Percentiles rank a stretch among this genome's conserved stretches.
Conservation (phyloP, 495 filamentous ascomycete genomes). For the Hyphodiscus hymeniophilus region DNA sequence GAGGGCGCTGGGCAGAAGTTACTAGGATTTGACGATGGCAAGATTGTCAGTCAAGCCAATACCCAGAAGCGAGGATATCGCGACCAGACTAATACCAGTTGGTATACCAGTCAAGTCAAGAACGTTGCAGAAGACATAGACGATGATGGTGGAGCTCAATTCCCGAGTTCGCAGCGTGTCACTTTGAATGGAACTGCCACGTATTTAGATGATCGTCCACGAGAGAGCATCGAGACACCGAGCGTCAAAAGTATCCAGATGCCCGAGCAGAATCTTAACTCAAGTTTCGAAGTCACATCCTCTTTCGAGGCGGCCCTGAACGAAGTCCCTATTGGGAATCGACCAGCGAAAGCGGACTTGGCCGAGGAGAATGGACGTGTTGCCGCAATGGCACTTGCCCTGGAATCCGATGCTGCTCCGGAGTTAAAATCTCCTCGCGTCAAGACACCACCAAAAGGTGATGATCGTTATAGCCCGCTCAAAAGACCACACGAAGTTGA, state of each 20-base stretch:
- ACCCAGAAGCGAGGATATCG: constrained; percentile 51
- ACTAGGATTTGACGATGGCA: constrained; percentile 63
- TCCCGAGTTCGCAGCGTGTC: constrained; percentile 7
- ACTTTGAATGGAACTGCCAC: not conserved
- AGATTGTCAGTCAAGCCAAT: constrained; percentile 58
- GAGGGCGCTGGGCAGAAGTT: constrained; percentile 70
- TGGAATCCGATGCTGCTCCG: too few relatives aligned
- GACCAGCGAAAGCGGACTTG: too few relatives aligned
- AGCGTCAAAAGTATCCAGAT: not conserved
- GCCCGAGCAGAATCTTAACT: not conserved
- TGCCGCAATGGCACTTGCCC: too few relatives aligned
- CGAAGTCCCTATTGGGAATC: too few relatives aligned
- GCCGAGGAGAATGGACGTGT: too few relatives aligned
- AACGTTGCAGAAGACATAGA: constrained; percentile 18
- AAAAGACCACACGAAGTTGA: constrained; percentile 7
- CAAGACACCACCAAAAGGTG: not conserved
- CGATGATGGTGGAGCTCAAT: constrained; percentile 14
- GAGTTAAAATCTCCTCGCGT: not conserved
- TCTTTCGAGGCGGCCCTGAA: constrained; percentile 24
- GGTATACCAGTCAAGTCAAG: constrained; percentile 66
- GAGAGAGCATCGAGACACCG: not conserved
- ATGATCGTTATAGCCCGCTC: not conserved
- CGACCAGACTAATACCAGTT: constrained; percentile 68
- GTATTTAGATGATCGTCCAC: not conserved
- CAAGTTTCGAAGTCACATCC: constrained; percentile 22